phyloP scores from a whole-genome alignment of 257 asterid species.

The Rubia yunnanensis region DNA sequence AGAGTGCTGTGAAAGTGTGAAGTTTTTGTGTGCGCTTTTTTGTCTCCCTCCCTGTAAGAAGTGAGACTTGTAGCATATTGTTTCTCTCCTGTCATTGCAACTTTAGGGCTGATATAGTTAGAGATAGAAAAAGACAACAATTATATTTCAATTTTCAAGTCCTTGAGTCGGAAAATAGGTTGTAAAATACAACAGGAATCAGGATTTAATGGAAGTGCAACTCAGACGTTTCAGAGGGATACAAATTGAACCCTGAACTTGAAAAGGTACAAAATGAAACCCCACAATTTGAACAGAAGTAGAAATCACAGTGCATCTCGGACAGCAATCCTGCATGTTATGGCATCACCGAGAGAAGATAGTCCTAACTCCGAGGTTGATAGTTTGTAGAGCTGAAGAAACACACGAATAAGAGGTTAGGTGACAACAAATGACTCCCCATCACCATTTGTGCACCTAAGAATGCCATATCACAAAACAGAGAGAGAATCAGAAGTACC shows the following conservation, averaged over 20 bases:
- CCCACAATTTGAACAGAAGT: no score
- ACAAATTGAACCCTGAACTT: background rate
- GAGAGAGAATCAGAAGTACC: slow-evolving; percentile 29
- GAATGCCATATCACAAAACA: background rate
- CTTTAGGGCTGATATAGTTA: background rate
- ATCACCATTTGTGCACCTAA: background rate
- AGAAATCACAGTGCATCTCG: slow-evolving; percentile 60
- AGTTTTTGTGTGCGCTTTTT: background rate
- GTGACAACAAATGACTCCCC: background rate
- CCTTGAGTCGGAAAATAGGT: background rate
- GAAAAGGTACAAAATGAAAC: background rate
- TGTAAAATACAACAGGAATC: background rate
- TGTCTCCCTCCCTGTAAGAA: background rate
- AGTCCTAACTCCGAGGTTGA: slow-evolving; percentile 57
- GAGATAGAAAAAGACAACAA: background rate
- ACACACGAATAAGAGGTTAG: background rate
- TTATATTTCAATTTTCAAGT: background rate
- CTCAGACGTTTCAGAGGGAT: background rate
- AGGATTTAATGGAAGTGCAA: background rate
- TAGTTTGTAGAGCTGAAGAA: slow-evolving; percentile 70
- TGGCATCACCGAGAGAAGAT: slow-evolving; percentile 78
- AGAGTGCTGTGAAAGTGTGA: background rate
- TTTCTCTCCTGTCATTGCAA: background rate
- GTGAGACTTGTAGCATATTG: background rate
- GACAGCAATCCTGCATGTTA: slow-evolving; percentile 71